Percentiles rank a stretch among this genome's conserved stretches.
Evolutionary conservation across 2,329 filamentous ascomycete species (phyloP).

Genomic region (Coniochaeta sp.): DNA sequence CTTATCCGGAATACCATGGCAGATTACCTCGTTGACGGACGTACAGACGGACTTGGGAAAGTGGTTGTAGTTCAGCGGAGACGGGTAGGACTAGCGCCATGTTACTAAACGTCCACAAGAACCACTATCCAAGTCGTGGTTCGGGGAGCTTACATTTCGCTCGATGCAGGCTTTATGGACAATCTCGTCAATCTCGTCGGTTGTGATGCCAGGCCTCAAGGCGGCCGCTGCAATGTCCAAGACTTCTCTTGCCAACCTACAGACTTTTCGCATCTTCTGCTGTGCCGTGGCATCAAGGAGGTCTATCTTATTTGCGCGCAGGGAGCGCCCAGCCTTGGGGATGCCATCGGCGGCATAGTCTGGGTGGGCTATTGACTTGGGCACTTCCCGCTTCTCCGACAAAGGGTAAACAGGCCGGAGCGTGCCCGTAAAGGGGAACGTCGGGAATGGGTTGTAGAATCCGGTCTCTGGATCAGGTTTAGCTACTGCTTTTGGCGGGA

Average conservation of each 20-base stretch:
- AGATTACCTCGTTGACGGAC: conserved; percentile 94
- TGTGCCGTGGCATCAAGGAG: conserved; percentile 73
- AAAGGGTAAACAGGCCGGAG: conserved; percentile 84
- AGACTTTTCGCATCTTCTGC: conserved; percentile 89
- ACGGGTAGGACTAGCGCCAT: conserved; percentile 16
- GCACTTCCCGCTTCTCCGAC: conserved; percentile 63
- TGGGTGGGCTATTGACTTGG: conserved; percentile 72
- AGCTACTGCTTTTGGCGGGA: conserved; percentile 78
- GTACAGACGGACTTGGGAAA: conserved; percentile 99
- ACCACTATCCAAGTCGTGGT: too few species aligned
- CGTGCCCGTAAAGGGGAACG: conserved; percentile 72
- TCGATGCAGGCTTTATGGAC: conserved; percentile 94
- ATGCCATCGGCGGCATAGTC: conserved; percentile 86
- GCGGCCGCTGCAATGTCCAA: conserved; percentile 84
- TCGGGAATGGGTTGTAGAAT: conserved; percentile 86
- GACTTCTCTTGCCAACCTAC: conserved; percentile 79
- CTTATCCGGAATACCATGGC: conserved; percentile 95
- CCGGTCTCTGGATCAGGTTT: conserved; percentile 87
- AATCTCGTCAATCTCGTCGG: conserved; percentile 89
- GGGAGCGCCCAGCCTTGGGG: conserved; percentile 49
- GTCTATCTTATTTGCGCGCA: conserved; percentile 66
- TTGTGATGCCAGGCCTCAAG: conserved; percentile 84
- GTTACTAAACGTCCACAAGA: background rate
- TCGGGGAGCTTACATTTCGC: conserved; percentile 60
- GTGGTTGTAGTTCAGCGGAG: conserved; percentile 56